Conservation (phyloP, 129 eudicot species). For the Escallonia rubra region DNA sequence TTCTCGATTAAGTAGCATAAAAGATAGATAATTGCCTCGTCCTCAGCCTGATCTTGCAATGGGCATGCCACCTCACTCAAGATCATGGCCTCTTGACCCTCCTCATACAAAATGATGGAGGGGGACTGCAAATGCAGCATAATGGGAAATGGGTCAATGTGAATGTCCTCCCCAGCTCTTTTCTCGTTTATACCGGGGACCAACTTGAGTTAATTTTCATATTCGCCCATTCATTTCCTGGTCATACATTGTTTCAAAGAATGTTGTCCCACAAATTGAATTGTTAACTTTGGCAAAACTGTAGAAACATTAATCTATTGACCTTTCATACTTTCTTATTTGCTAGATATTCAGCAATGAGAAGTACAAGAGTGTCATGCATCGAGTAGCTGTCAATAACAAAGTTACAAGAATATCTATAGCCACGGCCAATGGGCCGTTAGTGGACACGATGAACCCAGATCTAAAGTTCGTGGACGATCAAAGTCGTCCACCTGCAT, state of each 20-base stretch:
- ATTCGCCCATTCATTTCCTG: too few relatives aligned
- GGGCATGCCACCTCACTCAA: slow-evolving; percentile 59
- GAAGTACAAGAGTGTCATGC: slow-evolving; percentile 48
- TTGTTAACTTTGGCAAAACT: too few relatives aligned
- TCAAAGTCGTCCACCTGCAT: too few relatives aligned
- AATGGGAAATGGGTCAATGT: slow-evolving; percentile 48
- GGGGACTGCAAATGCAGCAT: slow-evolving; percentile 47
- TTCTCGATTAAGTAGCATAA: too few relatives aligned
- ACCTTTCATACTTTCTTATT: not conserved
- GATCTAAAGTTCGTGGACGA: too few relatives aligned
- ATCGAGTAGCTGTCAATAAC: slow-evolving; percentile 46
- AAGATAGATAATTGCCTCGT: too few relatives aligned
- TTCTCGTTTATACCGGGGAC: slow-evolving; percentile 49
- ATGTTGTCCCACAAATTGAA: too few relatives aligned
- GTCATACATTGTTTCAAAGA: too few relatives aligned
- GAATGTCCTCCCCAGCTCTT: slow-evolving; percentile 39
- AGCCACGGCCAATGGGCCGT: slow-evolving; percentile 40
- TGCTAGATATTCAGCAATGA: slow-evolving; percentile 52
- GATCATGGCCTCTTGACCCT: slow-evolving; percentile 57
- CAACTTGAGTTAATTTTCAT: slow-evolving; percentile 66
- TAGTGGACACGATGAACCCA: too few relatives aligned
- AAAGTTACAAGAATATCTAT: slow-evolving; percentile 39
- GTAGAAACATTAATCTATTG: too few relatives aligned
- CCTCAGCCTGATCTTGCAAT: slow-evolving; percentile 60
- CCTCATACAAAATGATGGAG: slow-evolving; percentile 37